These are phyloP conservation scores for Beauveria scarabaeidicola DNA, from an alignment of 2,329 filamentous ascomycete species.

Conservation along the genomic window DNA sequence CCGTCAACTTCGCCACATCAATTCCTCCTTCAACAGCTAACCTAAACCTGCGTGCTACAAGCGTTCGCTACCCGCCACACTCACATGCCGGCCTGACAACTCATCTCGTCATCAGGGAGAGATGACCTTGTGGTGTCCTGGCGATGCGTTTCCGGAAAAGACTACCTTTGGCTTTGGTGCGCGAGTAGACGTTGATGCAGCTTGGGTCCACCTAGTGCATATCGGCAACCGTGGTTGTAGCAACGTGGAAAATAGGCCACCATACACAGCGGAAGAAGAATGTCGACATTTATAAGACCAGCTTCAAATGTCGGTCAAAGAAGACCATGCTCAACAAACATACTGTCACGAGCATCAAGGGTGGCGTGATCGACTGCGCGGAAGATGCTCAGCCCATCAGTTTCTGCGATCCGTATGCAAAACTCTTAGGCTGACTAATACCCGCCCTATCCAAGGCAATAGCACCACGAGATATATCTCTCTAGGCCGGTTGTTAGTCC, in stretches of 20 bases:
- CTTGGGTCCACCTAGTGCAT: conserved; percentile 60
- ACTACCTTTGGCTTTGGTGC: conserved; percentile 52
- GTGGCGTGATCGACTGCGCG: not conserved
- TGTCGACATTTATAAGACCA: not conserved
- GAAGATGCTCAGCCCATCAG: not conserved
- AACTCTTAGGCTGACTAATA: not conserved
- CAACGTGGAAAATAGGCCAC: conserved; percentile 51
- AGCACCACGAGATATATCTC: not conserved
- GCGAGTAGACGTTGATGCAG: conserved; percentile 58
- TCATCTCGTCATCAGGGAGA: conserved; percentile 56
- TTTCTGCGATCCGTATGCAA: not conserved
- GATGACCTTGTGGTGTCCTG: conserved; percentile 58
- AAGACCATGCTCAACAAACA: not conserved
- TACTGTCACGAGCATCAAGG: not conserved
- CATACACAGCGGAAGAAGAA: not conserved
- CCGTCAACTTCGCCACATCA: conserved; percentile 43
- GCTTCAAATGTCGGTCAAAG: not conserved
- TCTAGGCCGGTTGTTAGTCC: not conserved
- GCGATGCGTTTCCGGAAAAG: conserved; percentile 46
- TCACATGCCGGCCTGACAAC: conserved; percentile 57
- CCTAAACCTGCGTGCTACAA: conserved; percentile 32
- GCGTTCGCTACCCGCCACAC: conserved; percentile 61
- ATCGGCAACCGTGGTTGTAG: conserved; percentile 58
- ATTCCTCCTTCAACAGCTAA: conserved; percentile 1
- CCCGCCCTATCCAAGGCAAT: not conserved